phyloP scores from a whole-genome alignment of 768 basidiomycete genomes.

The Amanita rubescens region DNA sequence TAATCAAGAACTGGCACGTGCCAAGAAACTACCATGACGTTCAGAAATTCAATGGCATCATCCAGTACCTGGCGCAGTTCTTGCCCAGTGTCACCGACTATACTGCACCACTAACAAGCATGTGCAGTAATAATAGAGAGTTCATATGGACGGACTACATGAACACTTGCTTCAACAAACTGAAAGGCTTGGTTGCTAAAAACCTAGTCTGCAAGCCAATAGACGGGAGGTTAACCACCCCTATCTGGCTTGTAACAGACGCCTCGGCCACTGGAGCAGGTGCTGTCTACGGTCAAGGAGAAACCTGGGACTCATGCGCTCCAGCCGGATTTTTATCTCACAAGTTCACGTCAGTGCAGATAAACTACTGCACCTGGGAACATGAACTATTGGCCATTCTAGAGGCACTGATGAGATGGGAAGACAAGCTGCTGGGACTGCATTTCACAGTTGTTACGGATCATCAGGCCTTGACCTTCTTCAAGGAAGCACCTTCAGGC shows the following conservation, averaged over 20 bases:
- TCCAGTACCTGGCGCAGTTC: slow-evolving; percentile 25
- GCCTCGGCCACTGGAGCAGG: too few relatives aligned
- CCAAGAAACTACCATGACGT: slow-evolving; percentile 28
- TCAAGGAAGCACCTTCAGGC: not conserved
- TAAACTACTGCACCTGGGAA: not conserved
- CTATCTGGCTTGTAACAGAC: too few relatives aligned
- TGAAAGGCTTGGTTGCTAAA: not conserved
- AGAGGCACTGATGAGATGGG: not conserved
- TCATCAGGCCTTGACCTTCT: not conserved
- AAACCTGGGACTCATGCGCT: not conserved
- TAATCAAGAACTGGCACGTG: slow-evolving; percentile 21
- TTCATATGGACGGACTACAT: not conserved
- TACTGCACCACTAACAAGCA: not conserved
- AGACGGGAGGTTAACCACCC: too few relatives aligned
- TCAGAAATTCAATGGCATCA: slow-evolving; percentile 31
- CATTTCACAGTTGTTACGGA: not conserved
- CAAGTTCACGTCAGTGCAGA: not conserved
- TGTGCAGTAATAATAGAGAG: not conserved
- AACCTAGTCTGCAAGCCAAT: too few relatives aligned
- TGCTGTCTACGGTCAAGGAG: too few relatives aligned
- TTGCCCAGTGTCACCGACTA: too few relatives aligned
- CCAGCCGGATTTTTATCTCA: not conserved
- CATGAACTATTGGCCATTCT: not conserved
- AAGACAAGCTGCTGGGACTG: not conserved
- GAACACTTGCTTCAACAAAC: not conserved